A percentile compares a stretch with the other conserved stretches of the same genome.
phyloP scores from a whole-genome alignment of 257 asterid genomes.

The Buddleja alternifolia region DNA sequence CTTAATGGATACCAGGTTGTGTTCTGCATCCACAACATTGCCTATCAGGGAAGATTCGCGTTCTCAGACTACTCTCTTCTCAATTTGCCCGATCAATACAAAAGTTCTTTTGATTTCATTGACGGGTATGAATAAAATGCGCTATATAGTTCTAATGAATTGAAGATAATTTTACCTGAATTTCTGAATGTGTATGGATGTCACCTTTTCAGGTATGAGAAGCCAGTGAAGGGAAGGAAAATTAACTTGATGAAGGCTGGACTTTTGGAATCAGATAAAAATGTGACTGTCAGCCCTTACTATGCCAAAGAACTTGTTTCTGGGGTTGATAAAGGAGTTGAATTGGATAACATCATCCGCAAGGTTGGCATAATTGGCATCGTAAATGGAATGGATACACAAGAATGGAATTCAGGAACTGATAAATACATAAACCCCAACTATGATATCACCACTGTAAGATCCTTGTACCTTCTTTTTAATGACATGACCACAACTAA shows the following conservation, averaged over 20 bases:
- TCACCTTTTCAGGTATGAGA: conserved; percentile 53
- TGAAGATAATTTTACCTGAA: neutral
- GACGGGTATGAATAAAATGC: conserved; percentile 67
- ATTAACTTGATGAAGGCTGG: conserved; percentile 99
- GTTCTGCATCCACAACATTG: conserved; percentile 98
- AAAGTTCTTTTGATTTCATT: conserved; percentile 85
- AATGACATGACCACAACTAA: neutral
- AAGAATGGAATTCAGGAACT: conserved; percentile 93
- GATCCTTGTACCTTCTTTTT: conserved; percentile 8
- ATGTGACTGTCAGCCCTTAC: conserved; percentile 87
- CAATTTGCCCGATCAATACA: conserved; percentile 74
- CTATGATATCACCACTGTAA: conserved; percentile 79
- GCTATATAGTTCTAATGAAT: neutral
- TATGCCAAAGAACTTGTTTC: conserved; percentile 85
- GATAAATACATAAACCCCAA: conserved; percentile 72
- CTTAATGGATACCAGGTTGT: conserved; percentile 55
- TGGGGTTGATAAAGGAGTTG: conserved; percentile 85
- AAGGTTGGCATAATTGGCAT: conserved; percentile 58
- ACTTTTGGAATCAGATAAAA: conserved; percentile 63
- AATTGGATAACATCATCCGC: conserved; percentile 66
- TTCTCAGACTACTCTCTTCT: conserved; percentile 79
- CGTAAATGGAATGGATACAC: conserved; percentile 84
- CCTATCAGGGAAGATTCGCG: conserved; percentile 91
- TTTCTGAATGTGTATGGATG: conserved; percentile 12
- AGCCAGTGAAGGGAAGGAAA: conserved; percentile 93